Conservation (phyloP, 805 yeast genomes). For the Wickerhamomyces canadensis region DNA sequence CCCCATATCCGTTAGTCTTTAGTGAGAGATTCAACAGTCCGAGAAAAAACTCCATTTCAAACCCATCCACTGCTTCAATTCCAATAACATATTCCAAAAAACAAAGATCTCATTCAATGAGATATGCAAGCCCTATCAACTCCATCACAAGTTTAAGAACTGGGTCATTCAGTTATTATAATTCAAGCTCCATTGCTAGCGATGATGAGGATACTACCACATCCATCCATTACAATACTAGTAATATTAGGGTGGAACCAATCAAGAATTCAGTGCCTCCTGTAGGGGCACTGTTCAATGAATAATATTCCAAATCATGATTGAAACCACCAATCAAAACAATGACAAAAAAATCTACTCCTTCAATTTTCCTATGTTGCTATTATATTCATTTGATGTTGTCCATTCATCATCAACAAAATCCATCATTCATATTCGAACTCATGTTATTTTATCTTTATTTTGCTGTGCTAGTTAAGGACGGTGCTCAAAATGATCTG, state of each 20-base stretch:
- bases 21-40: slow-evolving; percentile 11
- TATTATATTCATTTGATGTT: no score
- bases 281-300: slow-evolving; percentile 17
- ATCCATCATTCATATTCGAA: no score
- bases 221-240: slow-evolving; percentile 10
- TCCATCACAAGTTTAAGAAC: background rate
- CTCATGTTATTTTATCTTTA: no score
- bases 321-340: no score
- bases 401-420: no score
- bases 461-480: no score
- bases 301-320: slow-evolving; percentile 12
- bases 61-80: background rate
- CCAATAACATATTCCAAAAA: slow-evolving; percentile 2
- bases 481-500: no score
- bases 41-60: slow-evolving; percentile 11
- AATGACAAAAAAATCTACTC: no score
- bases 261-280: slow-evolving; percentile 11
- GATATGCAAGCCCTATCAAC: slow-evolving; percentile 1
- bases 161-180: background rate
- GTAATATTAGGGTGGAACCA: slow-evolving; percentile 14
- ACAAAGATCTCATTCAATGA: slow-evolving; percentile 14
- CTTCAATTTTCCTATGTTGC: no score
- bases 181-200: slow-evolving; percentile 1
- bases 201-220: slow-evolving; percentile 14
- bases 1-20: slow-evolving; percentile 9